phyloP scores from a whole-genome alignment of 2,329 filamentous ascomycete species.

The Fusarium tanahbumbuense region DNA sequence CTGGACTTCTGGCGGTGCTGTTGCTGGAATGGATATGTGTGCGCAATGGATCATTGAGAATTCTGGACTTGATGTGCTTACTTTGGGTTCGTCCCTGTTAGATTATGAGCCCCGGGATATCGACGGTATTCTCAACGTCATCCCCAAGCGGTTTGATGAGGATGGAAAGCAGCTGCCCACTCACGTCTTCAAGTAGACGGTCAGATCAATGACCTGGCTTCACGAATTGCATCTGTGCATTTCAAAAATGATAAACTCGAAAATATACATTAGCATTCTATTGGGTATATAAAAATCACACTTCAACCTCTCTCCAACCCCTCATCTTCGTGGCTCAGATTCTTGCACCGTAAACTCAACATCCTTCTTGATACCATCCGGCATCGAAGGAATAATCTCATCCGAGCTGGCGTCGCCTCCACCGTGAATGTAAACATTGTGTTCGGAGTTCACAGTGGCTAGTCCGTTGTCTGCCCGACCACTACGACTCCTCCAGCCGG shows the following conservation, averaged over 20 bases:
- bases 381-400: constrained; percentile 28
- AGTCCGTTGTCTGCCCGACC: constrained; percentile 10
- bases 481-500: constrained; percentile 35
- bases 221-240: neutral
- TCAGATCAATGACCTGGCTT: rapidly evolving
- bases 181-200: constrained; percentile 13
- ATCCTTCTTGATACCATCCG: constrained; percentile 33
- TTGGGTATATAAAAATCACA: neutral
- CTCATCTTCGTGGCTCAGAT: constrained; percentile 2
- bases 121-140: constrained; percentile 46
- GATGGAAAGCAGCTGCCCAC: constrained; percentile 48
- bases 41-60: constrained; percentile 54
- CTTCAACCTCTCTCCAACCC: no score
- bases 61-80: constrained; percentile 48
- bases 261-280: neutral
- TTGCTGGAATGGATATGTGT: constrained; percentile 60
- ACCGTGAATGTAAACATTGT: constrained; percentile 31
- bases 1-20: constrained; percentile 59
- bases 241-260: neutral
- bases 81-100: constrained; percentile 18
- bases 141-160: constrained; percentile 46
- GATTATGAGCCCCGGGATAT: constrained; percentile 54
- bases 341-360: constrained; percentile 37
- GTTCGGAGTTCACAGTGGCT: neutral
- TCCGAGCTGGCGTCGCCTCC: constrained; percentile 38